Evolutionary conservation across 2,329 filamentous ascomycete species (phyloP), one percentile per base, ranked within the genome.

Genomic region (Tricladium varicosporioides): DNA sequence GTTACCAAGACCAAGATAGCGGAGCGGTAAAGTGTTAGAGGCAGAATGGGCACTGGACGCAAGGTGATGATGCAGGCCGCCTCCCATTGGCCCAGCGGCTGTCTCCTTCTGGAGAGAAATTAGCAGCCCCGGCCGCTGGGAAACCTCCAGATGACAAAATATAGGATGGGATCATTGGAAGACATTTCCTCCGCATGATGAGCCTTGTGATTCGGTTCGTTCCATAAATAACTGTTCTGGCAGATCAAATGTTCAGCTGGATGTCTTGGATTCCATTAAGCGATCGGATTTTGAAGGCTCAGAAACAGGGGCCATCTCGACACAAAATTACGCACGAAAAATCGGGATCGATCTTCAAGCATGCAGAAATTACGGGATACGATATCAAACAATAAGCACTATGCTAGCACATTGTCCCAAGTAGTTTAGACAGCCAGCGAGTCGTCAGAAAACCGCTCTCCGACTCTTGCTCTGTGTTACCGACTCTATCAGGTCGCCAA

Each of bases 1-100:
- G 36, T 52, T 44, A 52, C 50, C 50, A 45, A 44, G 50, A 53
- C 50, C 50, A 49, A 48, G 46, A 49, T 42, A 54, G 46, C 46
- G 46, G 52, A 8, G 32, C 27, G 45, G 46, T 19, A 18, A 13
- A 13, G 32, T 33, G 32, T 55, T 55, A 18, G 10, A 54, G 22
- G 19, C 19, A 19, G 1, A 42, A 51, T 27, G 22, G 22, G 7
- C 22, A 27, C 4, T 27, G 22, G 22, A 27, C 3, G 22, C 22
- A 27, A 27, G 48, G 36, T 42, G 15, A 42, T 51, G 48, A 40
- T 40, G 32, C 32, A 14, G 15, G 46, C 14, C 27, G 46, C 9
- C 14, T 48, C 31, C 48, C 33, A 42, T 42, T 40, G 32, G 18
- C 45, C 22, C 22, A 27, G 22, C 22, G 22, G 22, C 22, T 27